Base-by-base conservation (phyloP, 495 filamentous ascomycete genomes). In the Annulohypoxylon stygium region DNA sequence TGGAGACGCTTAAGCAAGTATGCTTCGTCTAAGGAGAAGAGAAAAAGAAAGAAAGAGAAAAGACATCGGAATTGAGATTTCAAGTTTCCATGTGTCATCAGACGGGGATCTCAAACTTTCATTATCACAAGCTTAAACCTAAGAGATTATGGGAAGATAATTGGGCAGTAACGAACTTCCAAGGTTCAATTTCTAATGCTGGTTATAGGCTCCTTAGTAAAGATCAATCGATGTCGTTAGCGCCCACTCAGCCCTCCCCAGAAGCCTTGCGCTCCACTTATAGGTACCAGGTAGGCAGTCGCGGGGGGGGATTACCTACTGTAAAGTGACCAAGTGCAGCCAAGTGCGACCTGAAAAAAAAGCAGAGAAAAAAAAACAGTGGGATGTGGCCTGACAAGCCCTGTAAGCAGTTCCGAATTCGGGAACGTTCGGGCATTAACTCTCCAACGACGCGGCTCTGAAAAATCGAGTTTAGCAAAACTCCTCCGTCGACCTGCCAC, bases 351-450 rank as follows among this genome's bases (percentile, higher is more conserved):
- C 43, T 47, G 43, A 33, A 37, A 57, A 25, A 37, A 20, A 18
- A 37, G 4, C 18, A n/a, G 1, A 37, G 33, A 37, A 36, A 48
- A 63, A 65, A 67, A 68, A 75, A 75, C 50, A 75, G 73, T 75
- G 73, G 73, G 68, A 37, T 65, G 68, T 75, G 73, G 73, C 69
- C 59, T 75, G 73, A 75, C 69, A 60, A 11, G 41, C 63, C 73
- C 73, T 69, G 69, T 74, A 70, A 74, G 67, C 57, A 12, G 61
- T 70, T 67, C 73, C 73, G 60, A 68, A 71, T 68, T 71, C 68
- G 73, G 73, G 64, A 65, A 68, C 37, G 59, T 65, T 75, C 73
- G 68, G 73, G 73, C 68, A 57, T 68, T 59, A 71, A 65, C 25
- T 59, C 16, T 50, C 63, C 68, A 71, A 69, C 58, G 68, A 71